A percentile compares a stretch with the other conserved stretches of the same genome.
phyloP scores from a whole-genome alignment of 2,329 filamentous ascomycete species.

The Pestalotiopsis sp. region DNA sequence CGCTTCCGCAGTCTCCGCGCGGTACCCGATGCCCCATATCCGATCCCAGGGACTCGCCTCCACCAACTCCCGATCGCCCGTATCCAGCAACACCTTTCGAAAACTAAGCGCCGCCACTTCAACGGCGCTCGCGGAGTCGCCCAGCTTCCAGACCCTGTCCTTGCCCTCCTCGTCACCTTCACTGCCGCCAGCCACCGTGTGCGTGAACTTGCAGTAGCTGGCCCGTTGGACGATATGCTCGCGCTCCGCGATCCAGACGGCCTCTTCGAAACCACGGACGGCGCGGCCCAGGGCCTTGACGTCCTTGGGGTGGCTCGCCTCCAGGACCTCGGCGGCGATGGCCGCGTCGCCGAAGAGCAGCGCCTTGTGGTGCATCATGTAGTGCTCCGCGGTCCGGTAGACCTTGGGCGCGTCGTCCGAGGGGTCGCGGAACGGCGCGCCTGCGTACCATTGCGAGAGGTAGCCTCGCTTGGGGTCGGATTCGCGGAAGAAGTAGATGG shows the following conservation, averaged over 20 bases:
- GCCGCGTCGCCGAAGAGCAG: conserved; percentile 36
- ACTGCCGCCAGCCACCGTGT: conserved; percentile 31
- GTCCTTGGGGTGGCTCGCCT: conserved; percentile 44
- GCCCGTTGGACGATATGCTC: conserved; percentile 55
- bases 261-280: conserved; percentile 54
- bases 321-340: conserved; percentile 51
- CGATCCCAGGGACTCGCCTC: conserved; percentile 64
- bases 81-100: conserved; percentile 53
- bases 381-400: conserved; percentile 58
- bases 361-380: conserved; percentile 32
- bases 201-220: conserved; percentile 62
- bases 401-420: conserved; percentile 33
- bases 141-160: conserved; percentile 19
- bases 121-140: conserved; percentile 19
- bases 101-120: conserved; percentile 43
- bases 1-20: conserved; percentile 48
- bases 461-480: conserved; percentile 52
- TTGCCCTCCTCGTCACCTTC: neutral
- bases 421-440: conserved; percentile 49
- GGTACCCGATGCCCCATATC: conserved; percentile 70
- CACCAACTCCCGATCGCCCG: conserved; percentile 63
- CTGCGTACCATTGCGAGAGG: conserved; percentile 65
- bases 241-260: conserved; percentile 54
- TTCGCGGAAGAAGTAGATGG: conserved; percentile 52
- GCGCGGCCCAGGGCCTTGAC: conserved; percentile 59